These are phyloP conservation scores for Candida schatavii DNA, from an alignment of 805 yeast genomes.

Conservation along the genomic window DNA sequence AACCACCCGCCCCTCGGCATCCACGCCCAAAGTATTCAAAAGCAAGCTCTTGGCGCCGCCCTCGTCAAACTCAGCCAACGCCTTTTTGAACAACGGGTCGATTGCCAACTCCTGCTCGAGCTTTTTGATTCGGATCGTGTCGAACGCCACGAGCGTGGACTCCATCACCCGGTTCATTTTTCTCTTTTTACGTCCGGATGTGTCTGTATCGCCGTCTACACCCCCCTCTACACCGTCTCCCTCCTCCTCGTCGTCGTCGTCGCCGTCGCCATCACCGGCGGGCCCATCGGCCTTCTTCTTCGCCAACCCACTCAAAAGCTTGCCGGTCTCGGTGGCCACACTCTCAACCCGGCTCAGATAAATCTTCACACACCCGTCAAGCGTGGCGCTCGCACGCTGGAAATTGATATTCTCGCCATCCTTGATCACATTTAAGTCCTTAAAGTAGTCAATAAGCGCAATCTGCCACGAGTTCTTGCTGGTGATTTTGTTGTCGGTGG, in stretches of 20 bases:
- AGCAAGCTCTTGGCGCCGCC: conserved; percentile 76
- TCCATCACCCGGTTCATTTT: conserved; percentile 33
- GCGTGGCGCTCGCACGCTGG: conserved; percentile 85
- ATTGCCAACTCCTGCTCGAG: conserved; percentile 63
- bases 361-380: conserved; percentile 93
- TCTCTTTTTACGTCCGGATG: conserved; percentile 21
- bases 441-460: conserved; percentile 51
- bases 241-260: conserved; percentile 19
- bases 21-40: conserved; percentile 58
- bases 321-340: conserved; percentile 87
- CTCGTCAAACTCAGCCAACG: conserved; percentile 76
- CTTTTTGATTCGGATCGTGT: conserved; percentile 48
- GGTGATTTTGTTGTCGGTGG: conserved; percentile 49
- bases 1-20: conserved; percentile 52
- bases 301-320: conserved; percentile 72
- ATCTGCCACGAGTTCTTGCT: conserved; percentile 49
- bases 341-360: conserved; percentile 90
- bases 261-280: conserved; percentile 23
- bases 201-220: conserved; percentile 17
- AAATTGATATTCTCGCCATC: conserved; percentile 64
- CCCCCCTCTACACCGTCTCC: conserved; percentile 16
- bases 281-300: conserved; percentile 24
- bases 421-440: conserved; percentile 45
- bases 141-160: conserved; percentile 50
- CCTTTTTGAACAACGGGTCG: conserved; percentile 74